Percentiles rank a stretch among this genome's conserved stretches.
These are phyloP conservation scores for Liriodendron chinense DNA, from an alignment of 164 flowering plant species.

Conservation along the genomic window DNA sequence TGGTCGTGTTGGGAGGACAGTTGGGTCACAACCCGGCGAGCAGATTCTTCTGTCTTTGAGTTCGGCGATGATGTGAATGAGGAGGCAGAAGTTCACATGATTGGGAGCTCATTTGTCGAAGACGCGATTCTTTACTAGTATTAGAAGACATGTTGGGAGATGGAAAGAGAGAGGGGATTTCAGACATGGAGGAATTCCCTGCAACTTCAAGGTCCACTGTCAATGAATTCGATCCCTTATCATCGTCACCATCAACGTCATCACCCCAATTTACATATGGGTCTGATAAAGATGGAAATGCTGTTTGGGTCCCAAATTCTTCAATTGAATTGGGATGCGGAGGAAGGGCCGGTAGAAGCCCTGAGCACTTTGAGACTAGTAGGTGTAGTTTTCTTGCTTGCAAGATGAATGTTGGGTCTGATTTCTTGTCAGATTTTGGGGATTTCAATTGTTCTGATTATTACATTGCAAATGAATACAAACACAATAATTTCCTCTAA, in stretches of 20 bases:
- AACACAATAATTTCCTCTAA: not conserved
- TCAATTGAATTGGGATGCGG: not conserved
- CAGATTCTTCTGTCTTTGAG: constrained; percentile 12
- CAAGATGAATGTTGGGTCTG: not conserved
- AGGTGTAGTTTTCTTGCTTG: not conserved
- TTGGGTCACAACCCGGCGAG: constrained; percentile 28
- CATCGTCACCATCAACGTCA: not conserved
- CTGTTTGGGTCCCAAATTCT: not conserved
- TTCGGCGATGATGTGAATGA: not conserved
- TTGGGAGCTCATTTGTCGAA: not conserved
- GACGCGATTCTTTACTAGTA: not conserved
- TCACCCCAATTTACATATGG: not conserved
- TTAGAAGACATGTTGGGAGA: constrained; percentile 3
- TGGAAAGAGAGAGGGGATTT: not conserved
- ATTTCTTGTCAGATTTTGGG: constrained; percentile 1
- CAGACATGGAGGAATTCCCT: not conserved
- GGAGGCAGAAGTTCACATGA: not conserved
- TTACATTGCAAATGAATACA: not conserved
- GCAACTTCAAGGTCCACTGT: not conserved
- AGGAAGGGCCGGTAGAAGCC: not conserved
- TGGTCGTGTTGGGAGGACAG: constrained; percentile 29
- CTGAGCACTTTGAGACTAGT: not conserved
- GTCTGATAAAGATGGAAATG: not conserved
- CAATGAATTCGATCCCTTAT: not conserved
- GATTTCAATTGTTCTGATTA: not conserved